Percentiles rank a stretch among this genome's conserved stretches.
phyloP scores from a whole-genome alignment of 495 filamentous ascomycete genomes.

The Penicillium ochrochloron region DNA sequence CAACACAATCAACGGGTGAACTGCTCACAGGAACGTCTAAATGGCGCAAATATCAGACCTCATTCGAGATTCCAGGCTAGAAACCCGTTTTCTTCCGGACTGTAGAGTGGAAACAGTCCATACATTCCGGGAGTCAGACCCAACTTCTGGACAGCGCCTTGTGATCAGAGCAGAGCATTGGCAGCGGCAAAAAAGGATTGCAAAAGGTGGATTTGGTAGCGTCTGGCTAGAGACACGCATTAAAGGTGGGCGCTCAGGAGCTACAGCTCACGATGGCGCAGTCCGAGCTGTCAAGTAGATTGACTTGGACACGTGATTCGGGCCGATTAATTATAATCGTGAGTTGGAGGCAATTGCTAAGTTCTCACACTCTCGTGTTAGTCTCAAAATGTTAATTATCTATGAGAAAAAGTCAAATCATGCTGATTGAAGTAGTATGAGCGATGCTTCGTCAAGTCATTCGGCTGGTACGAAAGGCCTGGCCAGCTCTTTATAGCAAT shows the following conservation, averaged over 20 bases:
- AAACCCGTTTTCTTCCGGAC: conserved; percentile 28
- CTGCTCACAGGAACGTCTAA: neutral
- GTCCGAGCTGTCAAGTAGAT: conserved; percentile 22
- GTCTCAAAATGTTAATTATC: neutral
- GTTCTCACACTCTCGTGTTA: conserved; percentile 36
- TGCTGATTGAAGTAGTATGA: conserved; percentile 11
- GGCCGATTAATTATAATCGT: conserved; percentile 12
- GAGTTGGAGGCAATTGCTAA: conserved; percentile 46
- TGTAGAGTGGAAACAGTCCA: conserved; percentile 23
- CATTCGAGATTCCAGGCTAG: conserved; percentile 33
- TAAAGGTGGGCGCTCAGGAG: neutral
- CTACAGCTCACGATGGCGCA: neutral
- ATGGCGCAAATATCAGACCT: conserved; percentile 29
- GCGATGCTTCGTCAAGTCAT: conserved; percentile 35
- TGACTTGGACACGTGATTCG: conserved; percentile 20
- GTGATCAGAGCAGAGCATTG: conserved; percentile 33
- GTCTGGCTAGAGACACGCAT: conserved; percentile 42
- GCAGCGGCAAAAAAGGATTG: conserved; percentile 31
- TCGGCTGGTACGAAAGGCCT: conserved; percentile 36
- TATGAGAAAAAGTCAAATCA: neutral
- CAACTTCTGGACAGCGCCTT: conserved; percentile 8
- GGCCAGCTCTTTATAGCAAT: conserved; percentile 36
- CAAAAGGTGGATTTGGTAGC: conserved; percentile 34
- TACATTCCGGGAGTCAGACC: conserved; percentile 19
- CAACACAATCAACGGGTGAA: neutral